These are phyloP conservation scores for Erucastrum elatum DNA, from an alignment of 345 rosid genomes.

Conservation along the genomic window DNA sequence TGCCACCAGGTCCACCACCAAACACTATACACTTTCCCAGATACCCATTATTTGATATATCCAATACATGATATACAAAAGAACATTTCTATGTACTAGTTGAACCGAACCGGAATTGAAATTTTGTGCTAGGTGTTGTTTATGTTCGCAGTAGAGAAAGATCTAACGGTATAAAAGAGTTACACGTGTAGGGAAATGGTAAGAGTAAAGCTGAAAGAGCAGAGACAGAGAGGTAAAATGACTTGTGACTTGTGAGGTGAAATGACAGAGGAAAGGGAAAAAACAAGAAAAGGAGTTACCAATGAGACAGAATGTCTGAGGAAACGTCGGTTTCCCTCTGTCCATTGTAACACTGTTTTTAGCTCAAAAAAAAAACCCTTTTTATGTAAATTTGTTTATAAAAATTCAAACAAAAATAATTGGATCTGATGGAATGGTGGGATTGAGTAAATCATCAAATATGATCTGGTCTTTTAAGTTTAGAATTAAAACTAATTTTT, in stretches of 20 bases:
- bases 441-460: not conserved
- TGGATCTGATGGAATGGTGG: not conserved
- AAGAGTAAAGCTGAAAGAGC: not conserved
- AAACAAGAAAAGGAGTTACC: conserved; percentile 9
- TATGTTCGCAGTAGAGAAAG: not conserved
- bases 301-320: conserved; percentile 32
- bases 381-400: not conserved
- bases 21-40: conserved; percentile 12
- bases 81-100: not conserved
- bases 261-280: conserved; percentile 16
- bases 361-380: not conserved
- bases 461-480: not conserved
- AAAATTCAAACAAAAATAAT: not conserved
- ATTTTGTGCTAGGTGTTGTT: not conserved
- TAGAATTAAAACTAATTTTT: not conserved
- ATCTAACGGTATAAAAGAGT: conserved; percentile 3
- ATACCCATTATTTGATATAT: not conserved
- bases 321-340: conserved; percentile 17
- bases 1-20: conserved; percentile 15
- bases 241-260: conserved; percentile 24
- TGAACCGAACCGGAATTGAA: conserved; percentile 8
- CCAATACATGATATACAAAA: not conserved
- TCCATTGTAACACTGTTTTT: not conserved
- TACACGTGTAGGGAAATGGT: conserved; percentile 25
- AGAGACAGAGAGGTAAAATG: conserved; percentile 12